A percentile compares a stretch with the other conserved stretches of the same genome.
These are phyloP conservation scores for Clohesyomyces aquaticus DNA, from an alignment of 495 filamentous ascomycete genomes.

Conservation along the genomic window DNA sequence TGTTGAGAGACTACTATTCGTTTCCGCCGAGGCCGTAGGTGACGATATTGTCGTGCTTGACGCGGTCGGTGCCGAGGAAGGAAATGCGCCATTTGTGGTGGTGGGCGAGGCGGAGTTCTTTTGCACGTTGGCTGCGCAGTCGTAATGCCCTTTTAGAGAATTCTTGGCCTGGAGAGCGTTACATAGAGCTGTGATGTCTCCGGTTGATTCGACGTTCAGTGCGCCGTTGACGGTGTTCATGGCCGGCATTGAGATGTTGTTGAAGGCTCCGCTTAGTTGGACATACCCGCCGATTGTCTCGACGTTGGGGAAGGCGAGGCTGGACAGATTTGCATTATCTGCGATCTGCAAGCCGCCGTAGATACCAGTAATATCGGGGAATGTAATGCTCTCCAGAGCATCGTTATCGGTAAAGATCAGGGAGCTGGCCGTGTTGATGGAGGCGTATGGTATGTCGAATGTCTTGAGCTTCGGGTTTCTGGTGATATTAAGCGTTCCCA, in stretches of 20 bases:
- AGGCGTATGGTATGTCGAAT: constrained; percentile 14
- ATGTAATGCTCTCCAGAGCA: neutral
- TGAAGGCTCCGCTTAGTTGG: constrained; percentile 25
- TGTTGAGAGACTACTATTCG: neutral
- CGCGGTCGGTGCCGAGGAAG: neutral
- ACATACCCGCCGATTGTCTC: constrained; percentile 22
- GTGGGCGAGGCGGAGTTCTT: neutral
- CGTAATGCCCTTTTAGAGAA: constrained; percentile 16
- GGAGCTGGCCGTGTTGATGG: constrained; percentile 18
- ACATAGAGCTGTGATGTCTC: constrained; percentile 19
- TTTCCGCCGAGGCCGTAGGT: neutral
- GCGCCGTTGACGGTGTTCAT: constrained; percentile 21
- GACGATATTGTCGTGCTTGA: neutral
- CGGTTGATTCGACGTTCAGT: constrained; percentile 23
- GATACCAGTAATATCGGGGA: constrained; percentile 8
- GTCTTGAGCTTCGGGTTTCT: constrained; percentile 14
- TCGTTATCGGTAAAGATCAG: constrained; percentile 21
- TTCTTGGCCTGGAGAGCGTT: constrained; percentile 5
- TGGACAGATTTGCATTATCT: neutral
- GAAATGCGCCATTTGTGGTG: neutral
- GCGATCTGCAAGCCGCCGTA: constrained; percentile 22
- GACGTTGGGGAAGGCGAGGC: constrained; percentile 6
- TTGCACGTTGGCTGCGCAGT: constrained; percentile 16
- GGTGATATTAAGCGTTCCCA: constrained; percentile 16
- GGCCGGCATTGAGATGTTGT: constrained; percentile 28